Evolutionary conservation across 2,329 filamentous ascomycete species (phyloP).

Genomic region (Neospermospora avenae): DNA sequence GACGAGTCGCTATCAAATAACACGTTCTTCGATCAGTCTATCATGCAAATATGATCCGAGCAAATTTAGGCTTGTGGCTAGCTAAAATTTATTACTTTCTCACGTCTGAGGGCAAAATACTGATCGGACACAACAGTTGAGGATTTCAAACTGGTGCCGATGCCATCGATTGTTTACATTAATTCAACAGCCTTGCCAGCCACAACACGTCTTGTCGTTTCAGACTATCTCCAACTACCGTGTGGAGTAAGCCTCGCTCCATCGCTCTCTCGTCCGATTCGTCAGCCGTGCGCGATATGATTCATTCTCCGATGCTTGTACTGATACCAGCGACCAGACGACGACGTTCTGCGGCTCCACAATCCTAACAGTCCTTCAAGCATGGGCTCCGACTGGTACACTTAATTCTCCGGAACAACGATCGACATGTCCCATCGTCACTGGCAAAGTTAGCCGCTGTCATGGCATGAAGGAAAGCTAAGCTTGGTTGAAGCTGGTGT

Average conservation of each 20-base stretch:
- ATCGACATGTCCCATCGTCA: constrained; percentile 10
- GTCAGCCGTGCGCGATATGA: constrained; percentile 4
- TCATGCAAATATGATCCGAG: not conserved
- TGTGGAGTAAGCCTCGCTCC: not conserved
- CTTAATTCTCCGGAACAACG: constrained; percentile 6
- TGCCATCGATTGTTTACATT: not conserved
- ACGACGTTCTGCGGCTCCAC: constrained; percentile 16
- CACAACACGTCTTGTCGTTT: not conserved
- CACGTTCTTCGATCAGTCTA: not conserved
- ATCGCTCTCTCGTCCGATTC: not conserved
- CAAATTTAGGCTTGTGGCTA: not conserved
- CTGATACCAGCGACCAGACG: not conserved
- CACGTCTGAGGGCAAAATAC: not conserved
- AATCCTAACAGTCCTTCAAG: constrained; percentile 17
- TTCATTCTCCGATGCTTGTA: not conserved
- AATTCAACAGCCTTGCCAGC: not conserved
- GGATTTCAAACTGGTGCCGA: not conserved
- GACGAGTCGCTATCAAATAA: not conserved
- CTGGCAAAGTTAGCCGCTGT: constrained; percentile 13
- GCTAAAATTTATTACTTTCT: not conserved
- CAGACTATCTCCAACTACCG: not conserved
- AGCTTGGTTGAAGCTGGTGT: constrained; percentile 1
- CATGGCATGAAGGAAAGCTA: constrained; percentile 19
- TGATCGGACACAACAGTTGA: no score
- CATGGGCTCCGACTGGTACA: not conserved